Base-by-base conservation (phyloP, 2,329 filamentous ascomycete species). In the Aspergillus sergii region DNA sequence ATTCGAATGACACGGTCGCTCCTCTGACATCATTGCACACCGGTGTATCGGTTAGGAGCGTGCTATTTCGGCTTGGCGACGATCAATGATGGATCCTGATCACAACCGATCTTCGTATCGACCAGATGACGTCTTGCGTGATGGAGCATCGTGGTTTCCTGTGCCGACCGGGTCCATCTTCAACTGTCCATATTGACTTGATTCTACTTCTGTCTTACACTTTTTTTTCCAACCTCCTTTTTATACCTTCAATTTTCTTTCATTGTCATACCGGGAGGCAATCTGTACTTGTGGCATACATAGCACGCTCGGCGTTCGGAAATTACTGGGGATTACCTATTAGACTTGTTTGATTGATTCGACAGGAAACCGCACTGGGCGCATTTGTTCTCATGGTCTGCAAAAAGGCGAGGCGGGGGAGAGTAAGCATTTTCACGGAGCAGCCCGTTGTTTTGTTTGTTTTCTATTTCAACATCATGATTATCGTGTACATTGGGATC, bases 271-370 rank as follows among this genome's bases (percentile, higher is more conserved):
- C 66, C 57, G 28, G 68, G 68, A 65, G 68, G 65, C 64, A 63
- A 66, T 70, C 68, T 72, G 66, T 74, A 70, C 21, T 68, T 66
- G 72, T 73, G 73, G 74, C 48, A 51, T 51, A 51, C 74, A 76
- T 76, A 75, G 74, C 74, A 75, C 73, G 66, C 73, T 69, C 69
- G 74, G 74, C 74, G 73, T 76, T 76, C 70, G 72, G 72, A 71
- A 69, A 32, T 59, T 34, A 59, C 57, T 69, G 66, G 72, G 72
- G 59, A 65, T 67, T 62, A 32, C 46, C 60, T 66, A 72, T 72
- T 76, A 75, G 73, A 75, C 70, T 76, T 69, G 72, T 72, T 73
- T 74, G 71, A 71, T 70, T 72, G 69, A 71, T 71, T 71, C 48
- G 69, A 69, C 71, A 71, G 70, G 69, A 72, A 70, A 67, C 69